Conservation (phyloP, 2,329 filamentous ascomycete species). For the Stachybotrys chlorohalonatus region DNA sequence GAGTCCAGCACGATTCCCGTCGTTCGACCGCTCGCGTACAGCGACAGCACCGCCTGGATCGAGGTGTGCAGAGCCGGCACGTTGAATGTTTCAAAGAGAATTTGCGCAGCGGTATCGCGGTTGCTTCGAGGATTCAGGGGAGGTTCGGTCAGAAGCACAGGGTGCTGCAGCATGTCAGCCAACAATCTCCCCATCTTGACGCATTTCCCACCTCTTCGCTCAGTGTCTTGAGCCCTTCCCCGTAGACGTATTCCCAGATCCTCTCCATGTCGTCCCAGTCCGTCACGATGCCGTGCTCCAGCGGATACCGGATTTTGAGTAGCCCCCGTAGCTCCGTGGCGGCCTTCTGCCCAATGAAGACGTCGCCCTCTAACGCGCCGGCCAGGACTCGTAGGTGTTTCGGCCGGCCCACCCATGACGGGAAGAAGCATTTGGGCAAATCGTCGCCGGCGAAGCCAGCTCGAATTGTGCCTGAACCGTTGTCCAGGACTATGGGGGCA, state of each 20-base stretch:
- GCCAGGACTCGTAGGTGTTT: constrained; percentile 93
- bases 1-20: constrained; percentile 94
- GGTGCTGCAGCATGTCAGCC: constrained; percentile 51
- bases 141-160: constrained; percentile 90
- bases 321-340: constrained; percentile 85
- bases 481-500: constrained; percentile 96
- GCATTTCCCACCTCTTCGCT: constrained; percentile 70
- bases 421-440: constrained; percentile 92
- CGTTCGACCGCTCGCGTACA: constrained; percentile 92
- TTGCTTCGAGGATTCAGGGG: constrained; percentile 93
- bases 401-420: constrained; percentile 90
- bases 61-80: constrained; percentile 94
- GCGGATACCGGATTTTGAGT: constrained; percentile 88
- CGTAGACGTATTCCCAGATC: constrained; percentile 98
- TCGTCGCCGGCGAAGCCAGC: constrained; percentile 96
- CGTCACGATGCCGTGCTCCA: constrained; percentile 97
- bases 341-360: constrained; percentile 86
- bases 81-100: constrained; percentile 98
- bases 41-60: constrained; percentile 89
- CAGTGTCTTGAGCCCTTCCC: constrained; percentile 88
- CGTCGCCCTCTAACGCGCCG: constrained; percentile 91
- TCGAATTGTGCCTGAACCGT: constrained; percentile 94
- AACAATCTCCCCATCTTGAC: not conserved
- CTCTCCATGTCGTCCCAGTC: constrained; percentile 99
- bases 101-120: constrained; percentile 91